Percentiles rank a stretch among this genome's conserved stretches.
Evolutionary conservation across 352 stramenopile genomes (phyloP).

Genomic region (Pythium apleroticum): DNA sequence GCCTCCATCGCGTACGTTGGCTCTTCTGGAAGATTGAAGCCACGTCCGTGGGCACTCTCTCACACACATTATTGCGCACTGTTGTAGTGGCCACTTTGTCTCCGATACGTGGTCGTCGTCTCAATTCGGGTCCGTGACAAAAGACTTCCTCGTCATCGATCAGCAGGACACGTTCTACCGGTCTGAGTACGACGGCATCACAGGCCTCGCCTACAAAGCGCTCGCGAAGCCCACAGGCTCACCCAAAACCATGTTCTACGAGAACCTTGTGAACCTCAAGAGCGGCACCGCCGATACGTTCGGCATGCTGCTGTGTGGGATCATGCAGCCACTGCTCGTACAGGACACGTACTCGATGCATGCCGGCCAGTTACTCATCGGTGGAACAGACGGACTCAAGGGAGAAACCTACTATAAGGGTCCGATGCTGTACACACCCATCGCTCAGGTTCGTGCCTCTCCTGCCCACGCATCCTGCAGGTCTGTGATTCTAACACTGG

Average conservation of each 20-base stretch:
- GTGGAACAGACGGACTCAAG: slow-evolving; percentile 53
- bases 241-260: slow-evolving; percentile 53
- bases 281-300: slow-evolving; percentile 55
- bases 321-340: slow-evolving; percentile 67
- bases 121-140: slow-evolving; percentile 51
- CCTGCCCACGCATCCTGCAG: not conserved
- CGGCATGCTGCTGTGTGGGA: slow-evolving; percentile 73
- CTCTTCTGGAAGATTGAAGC: not conserved
- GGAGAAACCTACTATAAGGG: slow-evolving; percentile 62
- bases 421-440: slow-evolving; percentile 78
- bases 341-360: slow-evolving; percentile 51
- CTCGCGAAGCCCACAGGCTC: slow-evolving; percentile 46
- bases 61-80: not conserved
- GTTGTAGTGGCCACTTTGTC: slow-evolving; percentile 60
- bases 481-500: slow-evolving; percentile 3
- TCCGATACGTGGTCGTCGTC: slow-evolving; percentile 64
- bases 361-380: slow-evolving; percentile 63
- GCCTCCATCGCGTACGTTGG: slow-evolving; percentile 64
- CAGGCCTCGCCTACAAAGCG: slow-evolving; percentile 61
- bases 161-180: slow-evolving; percentile 77
- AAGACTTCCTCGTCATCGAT: slow-evolving; percentile 75
- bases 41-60: not conserved
- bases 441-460: slow-evolving; percentile 43
- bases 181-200: slow-evolving; percentile 76
- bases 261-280: slow-evolving; percentile 42